Evolutionary conservation across 2,329 filamentous ascomycete genomes (phyloP).

Genomic region (Graphiopsis chlorocephala): DNA sequence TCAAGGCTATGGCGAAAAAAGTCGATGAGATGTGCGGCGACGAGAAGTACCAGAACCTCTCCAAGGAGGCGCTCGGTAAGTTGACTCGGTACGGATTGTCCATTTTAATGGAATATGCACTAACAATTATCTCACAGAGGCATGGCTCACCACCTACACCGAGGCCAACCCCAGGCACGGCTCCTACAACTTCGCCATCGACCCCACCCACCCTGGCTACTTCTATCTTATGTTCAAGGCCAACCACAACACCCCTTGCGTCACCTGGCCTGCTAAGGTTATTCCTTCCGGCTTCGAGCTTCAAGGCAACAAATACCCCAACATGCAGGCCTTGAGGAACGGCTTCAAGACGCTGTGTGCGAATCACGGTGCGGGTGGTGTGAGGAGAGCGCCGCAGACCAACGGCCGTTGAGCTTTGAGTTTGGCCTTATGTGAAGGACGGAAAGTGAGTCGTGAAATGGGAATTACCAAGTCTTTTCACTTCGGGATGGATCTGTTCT

Average conservation of each 20-base stretch:
- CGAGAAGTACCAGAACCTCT: constrained; percentile 76
- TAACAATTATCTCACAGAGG: constrained; percentile 56
- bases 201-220: constrained; percentile 87
- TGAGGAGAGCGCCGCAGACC: constrained; percentile 4
- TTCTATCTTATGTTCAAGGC: constrained; percentile 97
- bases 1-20: constrained; percentile 97
- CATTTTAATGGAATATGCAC: neutral
- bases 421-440: neutral
- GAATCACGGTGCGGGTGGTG: constrained; percentile 26
- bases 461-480: neutral
- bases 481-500: neutral
- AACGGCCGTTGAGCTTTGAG: constrained; percentile 1
- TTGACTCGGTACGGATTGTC: neutral
- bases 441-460: neutral
- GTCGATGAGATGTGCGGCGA: constrained; percentile 93
- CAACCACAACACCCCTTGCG: constrained; percentile 68
- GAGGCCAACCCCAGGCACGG: constrained; percentile 71
- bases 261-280: constrained; percentile 81
- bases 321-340: constrained; percentile 93
- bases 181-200: constrained; percentile 87
- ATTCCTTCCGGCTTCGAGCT: constrained; percentile 93
- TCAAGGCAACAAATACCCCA: constrained; percentile 82
- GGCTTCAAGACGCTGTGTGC: constrained; percentile 85
- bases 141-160: constrained; percentile 94
- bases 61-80: constrained; percentile 50